These are phyloP conservation scores for Fragaria iinumae DNA, from an alignment of 306 rosid species.

Conservation along the genomic window DNA sequence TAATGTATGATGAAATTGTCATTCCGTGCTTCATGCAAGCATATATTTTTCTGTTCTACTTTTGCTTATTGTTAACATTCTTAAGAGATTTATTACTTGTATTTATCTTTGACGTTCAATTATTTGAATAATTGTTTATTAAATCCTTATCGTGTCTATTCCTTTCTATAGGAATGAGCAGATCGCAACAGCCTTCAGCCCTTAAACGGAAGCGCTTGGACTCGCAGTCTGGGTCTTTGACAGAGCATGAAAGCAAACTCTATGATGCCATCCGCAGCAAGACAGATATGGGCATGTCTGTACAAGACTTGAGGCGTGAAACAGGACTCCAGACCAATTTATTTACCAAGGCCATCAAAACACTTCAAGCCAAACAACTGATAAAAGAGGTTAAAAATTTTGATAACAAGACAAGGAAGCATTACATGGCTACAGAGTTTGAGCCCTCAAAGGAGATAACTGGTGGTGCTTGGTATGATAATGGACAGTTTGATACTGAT, in stretches of 20 bases:
- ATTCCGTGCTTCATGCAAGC: background rate
- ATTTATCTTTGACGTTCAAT: background rate
- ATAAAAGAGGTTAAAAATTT: slow-evolving; percentile 65
- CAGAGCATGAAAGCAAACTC: slow-evolving; percentile 43
- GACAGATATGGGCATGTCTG: slow-evolving; percentile 62
- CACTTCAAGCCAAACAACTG: slow-evolving; percentile 50
- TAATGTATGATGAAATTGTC: background rate
- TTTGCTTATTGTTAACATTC: background rate
- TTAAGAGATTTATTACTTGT: background rate
- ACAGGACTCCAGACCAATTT: slow-evolving; percentile 40
- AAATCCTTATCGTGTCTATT: background rate
- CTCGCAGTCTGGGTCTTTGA: slow-evolving; percentile 31
- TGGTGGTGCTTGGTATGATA: slow-evolving; percentile 66
- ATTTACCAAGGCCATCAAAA: slow-evolving; percentile 44
- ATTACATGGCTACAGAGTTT: slow-evolving; percentile 66
- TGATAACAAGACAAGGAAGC: slow-evolving; percentile 63
- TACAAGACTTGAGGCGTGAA: slow-evolving; percentile 52
- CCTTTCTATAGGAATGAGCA: slow-evolving; percentile 44
- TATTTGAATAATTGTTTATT: background rate
- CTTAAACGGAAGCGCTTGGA: slow-evolving; percentile 51
- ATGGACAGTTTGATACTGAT: slow-evolving; percentile 49
- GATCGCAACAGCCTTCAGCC: slow-evolving; percentile 38
- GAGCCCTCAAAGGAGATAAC: slow-evolving; percentile 68
- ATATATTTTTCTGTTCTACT: background rate
- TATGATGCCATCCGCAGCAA: slow-evolving; percentile 52